Percentiles rank a stretch among this genome's conserved stretches.
phyloP scores from a whole-genome alignment of 1,284 basidiomycete genomes.

The Volvariella surrecta region DNA sequence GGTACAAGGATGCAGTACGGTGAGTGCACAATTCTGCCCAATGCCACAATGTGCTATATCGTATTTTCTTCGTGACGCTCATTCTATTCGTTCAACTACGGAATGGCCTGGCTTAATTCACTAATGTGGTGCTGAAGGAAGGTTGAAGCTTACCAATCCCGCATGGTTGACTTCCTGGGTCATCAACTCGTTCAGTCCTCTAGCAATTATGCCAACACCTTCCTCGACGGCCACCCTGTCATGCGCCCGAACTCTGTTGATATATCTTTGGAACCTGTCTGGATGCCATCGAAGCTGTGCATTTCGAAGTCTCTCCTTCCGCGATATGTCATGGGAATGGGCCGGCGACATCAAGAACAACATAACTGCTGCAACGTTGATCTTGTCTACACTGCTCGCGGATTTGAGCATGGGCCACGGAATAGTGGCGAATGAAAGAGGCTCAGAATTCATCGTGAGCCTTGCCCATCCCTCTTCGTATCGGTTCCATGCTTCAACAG shows the following conservation, averaged over 20 bases:
- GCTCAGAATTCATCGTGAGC: constrained; percentile 31
- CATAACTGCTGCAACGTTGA: constrained; percentile 40
- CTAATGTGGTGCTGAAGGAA: too few relatives aligned
- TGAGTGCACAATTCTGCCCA: too few relatives aligned
- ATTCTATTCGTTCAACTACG: too few relatives aligned
- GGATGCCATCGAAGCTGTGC: constrained; percentile 73
- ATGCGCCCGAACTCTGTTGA: constrained; percentile 40
- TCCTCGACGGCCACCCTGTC: constrained; percentile 55
- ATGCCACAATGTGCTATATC: too few relatives aligned
- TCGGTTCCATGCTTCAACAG: constrained; percentile 42
- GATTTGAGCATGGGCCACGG: constrained; percentile 57
- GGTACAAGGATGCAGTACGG: background rate
- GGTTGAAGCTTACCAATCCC: constrained; percentile 16
- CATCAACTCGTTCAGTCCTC: constrained; percentile 63
- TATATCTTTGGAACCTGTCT: constrained; percentile 55
- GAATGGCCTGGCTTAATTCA: too few relatives aligned
- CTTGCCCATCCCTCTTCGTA: constrained; percentile 57
- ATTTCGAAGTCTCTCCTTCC: constrained; percentile 53
- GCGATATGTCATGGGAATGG: constrained; percentile 48
- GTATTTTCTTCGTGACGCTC: too few relatives aligned
- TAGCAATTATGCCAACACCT: constrained; percentile 59
- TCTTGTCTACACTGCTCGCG: constrained; percentile 36
- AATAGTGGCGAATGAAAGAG: constrained; percentile 47
- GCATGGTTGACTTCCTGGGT: constrained; percentile 26
- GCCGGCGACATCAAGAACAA: constrained; percentile 51